These are phyloP conservation scores for Carex sylvatica DNA, from an alignment of 202 grass and related monocot genomes.

Conservation along the genomic window DNA sequence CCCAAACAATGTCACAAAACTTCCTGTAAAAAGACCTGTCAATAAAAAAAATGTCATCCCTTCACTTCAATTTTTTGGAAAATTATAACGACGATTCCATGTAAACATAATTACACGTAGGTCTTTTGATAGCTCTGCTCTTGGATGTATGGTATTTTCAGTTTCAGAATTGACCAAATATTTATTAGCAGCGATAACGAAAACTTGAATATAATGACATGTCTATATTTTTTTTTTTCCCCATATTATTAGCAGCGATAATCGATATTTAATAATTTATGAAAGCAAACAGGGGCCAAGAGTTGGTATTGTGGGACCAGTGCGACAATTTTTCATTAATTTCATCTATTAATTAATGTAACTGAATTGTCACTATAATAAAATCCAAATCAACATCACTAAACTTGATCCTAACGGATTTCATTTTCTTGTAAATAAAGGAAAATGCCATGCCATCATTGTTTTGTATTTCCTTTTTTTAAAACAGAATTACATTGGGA, in stretches of 20 bases:
- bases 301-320: neutral
- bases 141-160: neutral
- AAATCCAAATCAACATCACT: neutral
- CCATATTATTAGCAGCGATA: neutral
- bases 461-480: neutral
- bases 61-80: neutral
- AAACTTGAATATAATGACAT: neutral
- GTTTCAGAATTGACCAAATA: too few species aligned
- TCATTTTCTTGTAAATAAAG: neutral
- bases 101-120: neutral
- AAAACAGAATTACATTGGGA: neutral
- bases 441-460: slow-evolving; percentile 1
- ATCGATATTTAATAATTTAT: neutral
- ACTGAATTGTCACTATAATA: neutral
- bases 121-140: neutral
- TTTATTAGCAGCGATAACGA: neutral
- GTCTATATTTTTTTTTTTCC: neutral
- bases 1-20: slow-evolving; percentile 35
- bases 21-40: slow-evolving; percentile 45
- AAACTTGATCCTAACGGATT: neutral
- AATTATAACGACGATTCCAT: neutral
- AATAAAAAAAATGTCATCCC: neutral
- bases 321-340: neutral
- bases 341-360: neutral
- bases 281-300: neutral